Conservation (phyloP, 768 basidiomycete species). For the Phallus indusiatus region DNA sequence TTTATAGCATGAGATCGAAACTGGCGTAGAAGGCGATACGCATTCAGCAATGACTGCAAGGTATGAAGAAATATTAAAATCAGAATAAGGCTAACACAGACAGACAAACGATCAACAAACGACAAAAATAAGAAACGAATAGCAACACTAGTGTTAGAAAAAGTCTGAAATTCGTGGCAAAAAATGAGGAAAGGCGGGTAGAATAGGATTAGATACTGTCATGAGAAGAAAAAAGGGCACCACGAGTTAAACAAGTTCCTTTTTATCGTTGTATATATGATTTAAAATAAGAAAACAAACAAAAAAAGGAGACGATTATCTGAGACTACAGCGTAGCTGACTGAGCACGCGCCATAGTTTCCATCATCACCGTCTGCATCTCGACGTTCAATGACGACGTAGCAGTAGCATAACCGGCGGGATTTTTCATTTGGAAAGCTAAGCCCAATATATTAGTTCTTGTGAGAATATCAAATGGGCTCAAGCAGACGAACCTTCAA, state of each 20-base stretch:
- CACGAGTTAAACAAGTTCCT: not conserved
- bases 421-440: conserved; percentile 75
- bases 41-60: too few relatives aligned
- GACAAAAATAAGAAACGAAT: not conserved
- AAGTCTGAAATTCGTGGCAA: not conserved
- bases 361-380: conserved; percentile 75
- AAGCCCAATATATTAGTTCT: conserved; percentile 2
- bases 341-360: conserved; percentile 62
- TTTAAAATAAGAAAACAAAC: not conserved
- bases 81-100: not conserved
- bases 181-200: not conserved
- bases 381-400: conserved; percentile 66
- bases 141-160: not conserved
- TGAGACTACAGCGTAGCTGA: not conserved
- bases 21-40: too few relatives aligned
- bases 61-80: not conserved
- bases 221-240: not conserved
- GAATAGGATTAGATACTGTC: not conserved
- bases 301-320: not conserved
- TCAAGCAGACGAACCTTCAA: conserved; percentile 47
- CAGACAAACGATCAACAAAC: not conserved
- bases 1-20: too few relatives aligned
- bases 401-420: conserved; percentile 55
- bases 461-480: not conserved
- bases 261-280: not conserved